Percentiles rank a stretch among this genome's conserved stretches.
phyloP scores from a whole-genome alignment of 2,329 filamentous ascomycete genomes.

The Iodosphaeria phyllophila region DNA sequence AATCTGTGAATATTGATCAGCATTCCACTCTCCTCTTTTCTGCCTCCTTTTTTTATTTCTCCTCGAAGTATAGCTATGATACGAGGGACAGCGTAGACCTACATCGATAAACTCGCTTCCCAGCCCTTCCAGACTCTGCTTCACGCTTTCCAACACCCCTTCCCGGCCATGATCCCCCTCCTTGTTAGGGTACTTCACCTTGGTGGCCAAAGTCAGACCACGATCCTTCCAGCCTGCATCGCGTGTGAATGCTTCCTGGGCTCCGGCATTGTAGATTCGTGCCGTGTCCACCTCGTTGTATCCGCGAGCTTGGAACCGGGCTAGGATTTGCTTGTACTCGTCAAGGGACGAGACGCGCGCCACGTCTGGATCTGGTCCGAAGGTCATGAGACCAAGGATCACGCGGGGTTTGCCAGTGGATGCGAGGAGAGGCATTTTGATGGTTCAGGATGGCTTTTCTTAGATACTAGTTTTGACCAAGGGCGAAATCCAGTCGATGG shows the following conservation, averaged over 20 bases:
- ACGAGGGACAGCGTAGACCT: too few species aligned
- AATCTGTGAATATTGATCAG: slow-evolving; percentile 21
- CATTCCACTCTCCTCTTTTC: not conserved
- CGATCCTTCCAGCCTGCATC: slow-evolving; percentile 63
- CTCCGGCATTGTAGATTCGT: slow-evolving; percentile 48
- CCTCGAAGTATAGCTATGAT: too few species aligned
- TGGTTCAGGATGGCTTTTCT: too few species aligned
- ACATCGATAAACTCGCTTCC: slow-evolving; percentile 55
- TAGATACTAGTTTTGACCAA: too few species aligned
- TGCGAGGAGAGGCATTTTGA: slow-evolving; percentile 26
- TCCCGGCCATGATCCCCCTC: slow-evolving; percentile 43
- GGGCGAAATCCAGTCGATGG: too few species aligned
- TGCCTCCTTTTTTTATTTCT: not conserved
- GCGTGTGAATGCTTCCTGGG: slow-evolving; percentile 63
- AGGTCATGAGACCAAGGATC: slow-evolving; percentile 78
- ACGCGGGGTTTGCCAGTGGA: slow-evolving; percentile 38
- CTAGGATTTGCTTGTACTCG: slow-evolving; percentile 53
- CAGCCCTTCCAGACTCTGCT: slow-evolving; percentile 52
- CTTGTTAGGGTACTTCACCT: slow-evolving; percentile 43
- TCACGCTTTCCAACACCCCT: slow-evolving; percentile 44
- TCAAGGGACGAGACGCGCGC: slow-evolving; percentile 50
- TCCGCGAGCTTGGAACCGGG: slow-evolving; percentile 58
- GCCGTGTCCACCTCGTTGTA: slow-evolving; percentile 81
- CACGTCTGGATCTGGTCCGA: slow-evolving; percentile 43
- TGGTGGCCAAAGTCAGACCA: slow-evolving; percentile 62